Evolutionary conservation across 306 rosid genomes (phyloP).

Genomic region (Acmispon strigosus): DNA sequence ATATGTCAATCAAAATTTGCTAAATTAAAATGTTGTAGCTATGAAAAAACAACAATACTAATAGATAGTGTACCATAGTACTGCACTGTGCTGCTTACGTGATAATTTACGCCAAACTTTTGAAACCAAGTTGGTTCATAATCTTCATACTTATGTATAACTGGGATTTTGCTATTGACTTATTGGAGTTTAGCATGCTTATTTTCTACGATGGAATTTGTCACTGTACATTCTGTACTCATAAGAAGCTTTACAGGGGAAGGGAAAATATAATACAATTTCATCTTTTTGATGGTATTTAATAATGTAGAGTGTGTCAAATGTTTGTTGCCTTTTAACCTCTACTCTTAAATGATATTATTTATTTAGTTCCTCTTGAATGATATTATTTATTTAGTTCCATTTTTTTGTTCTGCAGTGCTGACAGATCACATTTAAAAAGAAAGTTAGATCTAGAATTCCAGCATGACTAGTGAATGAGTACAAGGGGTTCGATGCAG

Average conservation of each 20-base stretch:
- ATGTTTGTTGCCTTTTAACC: constrained; percentile 9
- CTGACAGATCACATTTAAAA: constrained; percentile 87
- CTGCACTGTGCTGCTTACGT: too few relatives aligned
- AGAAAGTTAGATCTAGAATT: constrained; percentile 94
- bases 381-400: constrained; percentile 1
- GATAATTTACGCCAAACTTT: too few relatives aligned
- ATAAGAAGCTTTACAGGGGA: not conserved
- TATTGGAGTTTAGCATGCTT: not conserved
- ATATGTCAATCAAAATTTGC: too few relatives aligned
- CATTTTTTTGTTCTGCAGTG: constrained; percentile 44
- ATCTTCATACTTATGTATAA: too few relatives aligned
- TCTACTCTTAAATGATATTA: not conserved
- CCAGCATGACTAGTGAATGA: constrained; percentile 31
- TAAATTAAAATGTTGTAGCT: too few relatives aligned
- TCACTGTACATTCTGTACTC: not conserved
- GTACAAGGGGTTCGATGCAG: not conserved
- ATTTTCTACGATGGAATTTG: not conserved
- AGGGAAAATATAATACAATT: not conserved
- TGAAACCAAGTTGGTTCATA: too few relatives aligned
- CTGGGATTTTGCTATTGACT: not conserved
- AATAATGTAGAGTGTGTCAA: not conserved
- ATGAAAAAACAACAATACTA: too few relatives aligned
- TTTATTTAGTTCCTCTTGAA: constrained; percentile 12
- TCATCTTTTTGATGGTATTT: not conserved
- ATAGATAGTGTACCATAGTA: too few relatives aligned